Base-by-base conservation (phyloP, 2,329 filamentous ascomycete species). In the Monilinia vaccinii-corymbosi region DNA sequence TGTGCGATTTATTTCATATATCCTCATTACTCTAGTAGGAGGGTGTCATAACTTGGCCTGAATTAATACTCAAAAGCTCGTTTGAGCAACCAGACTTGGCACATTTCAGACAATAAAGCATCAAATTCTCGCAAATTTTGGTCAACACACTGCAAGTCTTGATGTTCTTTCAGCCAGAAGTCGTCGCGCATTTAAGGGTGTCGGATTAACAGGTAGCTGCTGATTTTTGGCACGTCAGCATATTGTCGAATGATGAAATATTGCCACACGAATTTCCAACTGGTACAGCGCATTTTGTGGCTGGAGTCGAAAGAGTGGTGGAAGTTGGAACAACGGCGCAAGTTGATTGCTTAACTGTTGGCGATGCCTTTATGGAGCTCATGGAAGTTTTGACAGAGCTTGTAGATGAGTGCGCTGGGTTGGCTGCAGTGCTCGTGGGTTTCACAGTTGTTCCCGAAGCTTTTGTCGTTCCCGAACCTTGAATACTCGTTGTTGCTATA, bases 181-280 rank as follows among this genome's bases (percentile, higher is more conserved):
- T 45, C 13, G 47, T 58, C 7, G 28, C 46, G 14, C 56, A 58
- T 23, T 52, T 44, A 10, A 58, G 32, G 4, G 36, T 42, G 21
- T 58, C 56, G 52, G 56, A 34, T 23, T 44, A 58, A 16, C 56
- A 58, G 16, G 47, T 23, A 34, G 47, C 47, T n/a, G 56, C 25
- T 14, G 56, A 58, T 36, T 58, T 58, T 44, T 58, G 56, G 56
- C 56, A 58, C 23, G 34, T 52, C 13, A 40, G 21, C 36, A 52
- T 50, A 16, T 51, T n/a, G 16, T 18, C 34, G 28, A 58, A 58
- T 34, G 56, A 34, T n/a, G 23, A 14, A 42, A 58, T 13, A 11
- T 36, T 58, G n/a, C 56, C 56, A 52, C 56, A 58, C 56, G 36
- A 58, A 14, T 44, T 32, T 13, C 56, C 56, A 36, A n/a, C 56